Conservation (phyloP, 352 stramenopile species). For the Globisporangium sylvaticum region DNA sequence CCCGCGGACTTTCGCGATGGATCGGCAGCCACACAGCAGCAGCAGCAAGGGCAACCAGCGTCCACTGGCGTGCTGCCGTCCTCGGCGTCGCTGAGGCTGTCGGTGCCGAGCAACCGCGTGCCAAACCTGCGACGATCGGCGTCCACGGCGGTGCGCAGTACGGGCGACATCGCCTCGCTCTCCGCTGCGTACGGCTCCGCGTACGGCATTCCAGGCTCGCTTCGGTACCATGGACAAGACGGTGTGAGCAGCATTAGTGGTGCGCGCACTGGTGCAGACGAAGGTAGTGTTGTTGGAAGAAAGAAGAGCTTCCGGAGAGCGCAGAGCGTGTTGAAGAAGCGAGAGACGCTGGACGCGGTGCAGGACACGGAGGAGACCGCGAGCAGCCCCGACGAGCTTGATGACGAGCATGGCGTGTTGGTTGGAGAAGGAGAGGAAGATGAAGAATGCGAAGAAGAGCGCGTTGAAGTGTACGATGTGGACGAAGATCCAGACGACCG, state of each 20-base stretch:
- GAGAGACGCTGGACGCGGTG: neutral
- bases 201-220: neutral
- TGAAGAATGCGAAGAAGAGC: conserved; percentile 3
- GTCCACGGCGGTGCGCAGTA: conserved; percentile 10
- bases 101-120: conserved; percentile 10
- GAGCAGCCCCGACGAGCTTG: neutral
- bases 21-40: neutral
- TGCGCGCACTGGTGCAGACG: neutral
- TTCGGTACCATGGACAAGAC: conserved; percentile 3
- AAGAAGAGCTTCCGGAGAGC: conserved; percentile 5
- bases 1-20: conserved; percentile 7
- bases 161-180: conserved; percentile 9
- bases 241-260: neutral
- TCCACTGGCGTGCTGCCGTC: neutral
- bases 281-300: neutral
- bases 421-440: neutral
- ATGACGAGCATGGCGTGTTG: neutral
- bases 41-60: neutral
- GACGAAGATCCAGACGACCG: neutral
- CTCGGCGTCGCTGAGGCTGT: neutral
- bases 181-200: neutral
- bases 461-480: neutral
- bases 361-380: conserved; percentile 2
- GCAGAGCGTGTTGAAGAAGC: conserved; percentile 5
- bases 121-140: conserved; percentile 8